These are phyloP conservation scores for Tetrahymena borealis DNA, from an alignment of 73 alveolate species.

Conservation along the genomic window DNA sequence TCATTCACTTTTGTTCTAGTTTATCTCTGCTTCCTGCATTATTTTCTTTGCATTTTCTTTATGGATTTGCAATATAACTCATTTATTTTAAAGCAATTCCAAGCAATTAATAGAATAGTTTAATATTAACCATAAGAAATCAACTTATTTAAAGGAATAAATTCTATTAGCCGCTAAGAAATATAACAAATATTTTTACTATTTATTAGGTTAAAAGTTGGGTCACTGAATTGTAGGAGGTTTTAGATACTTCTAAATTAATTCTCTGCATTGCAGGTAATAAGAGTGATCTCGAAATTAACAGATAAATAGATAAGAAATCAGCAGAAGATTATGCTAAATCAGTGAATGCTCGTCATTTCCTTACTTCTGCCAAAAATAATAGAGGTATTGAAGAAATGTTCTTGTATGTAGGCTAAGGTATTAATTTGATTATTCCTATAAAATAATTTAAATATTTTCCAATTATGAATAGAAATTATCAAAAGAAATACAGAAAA, in stretches of 20 bases:
- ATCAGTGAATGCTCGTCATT: slow-evolving; percentile 61
- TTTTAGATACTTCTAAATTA: slow-evolving; percentile 57
- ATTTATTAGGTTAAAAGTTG: slow-evolving; percentile 49
- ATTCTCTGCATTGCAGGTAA: slow-evolving; percentile 73
- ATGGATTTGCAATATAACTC: too few species aligned
- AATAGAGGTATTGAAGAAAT: slow-evolving; percentile 67
- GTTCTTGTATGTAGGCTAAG: slow-evolving; percentile 32
- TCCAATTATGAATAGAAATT: background rate
- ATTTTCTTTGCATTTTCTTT: too few species aligned
- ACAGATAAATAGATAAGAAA: slow-evolving; percentile 36
- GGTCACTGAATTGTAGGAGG: slow-evolving; percentile 67
- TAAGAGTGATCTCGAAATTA: slow-evolving; percentile 72
- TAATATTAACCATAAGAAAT: too few species aligned
- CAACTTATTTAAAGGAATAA: background rate
- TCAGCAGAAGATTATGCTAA: slow-evolving; percentile 56
- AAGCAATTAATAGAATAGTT: too few species aligned
- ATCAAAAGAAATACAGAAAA: background rate
- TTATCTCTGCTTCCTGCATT: too few species aligned
- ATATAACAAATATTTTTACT: too few species aligned
- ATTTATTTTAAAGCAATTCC: too few species aligned
- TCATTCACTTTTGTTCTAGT: background rate
- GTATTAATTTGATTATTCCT: background rate
- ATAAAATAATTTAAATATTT: background rate
- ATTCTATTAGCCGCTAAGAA: too few species aligned
- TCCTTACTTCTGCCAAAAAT: slow-evolving; percentile 75